Conservation (phyloP, 306 rosid species). For the Begonia peltatifolia region DNA sequence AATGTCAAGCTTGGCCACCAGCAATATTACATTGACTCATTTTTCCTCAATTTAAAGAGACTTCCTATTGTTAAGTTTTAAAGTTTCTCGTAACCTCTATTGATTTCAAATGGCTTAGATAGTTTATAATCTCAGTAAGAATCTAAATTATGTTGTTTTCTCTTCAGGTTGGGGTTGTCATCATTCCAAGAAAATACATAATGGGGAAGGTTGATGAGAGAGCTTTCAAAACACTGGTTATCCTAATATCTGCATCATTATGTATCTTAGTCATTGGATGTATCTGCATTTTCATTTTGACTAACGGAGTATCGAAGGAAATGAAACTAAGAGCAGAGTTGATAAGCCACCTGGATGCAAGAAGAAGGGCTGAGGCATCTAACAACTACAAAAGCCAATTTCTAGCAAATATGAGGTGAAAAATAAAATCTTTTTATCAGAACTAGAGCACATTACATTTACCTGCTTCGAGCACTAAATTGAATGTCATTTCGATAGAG, state of each 20-base stretch:
- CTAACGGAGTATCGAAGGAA: conserved; percentile 98
- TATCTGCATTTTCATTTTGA: conserved; percentile 79
- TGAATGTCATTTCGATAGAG: too few species aligned
- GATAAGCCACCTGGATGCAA: conserved; percentile 88
- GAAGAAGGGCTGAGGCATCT: conserved; percentile 97
- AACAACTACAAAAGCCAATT: conserved; percentile 96
- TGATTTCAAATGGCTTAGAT: too few species aligned
- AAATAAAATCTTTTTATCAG: not conserved
- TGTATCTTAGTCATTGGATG: conserved; percentile 88
- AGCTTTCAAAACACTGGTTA: conserved; percentile 84
- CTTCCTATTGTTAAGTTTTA: conserved; percentile 71
- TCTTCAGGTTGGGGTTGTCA: conserved; percentile 93
- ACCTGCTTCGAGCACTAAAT: too few species aligned
- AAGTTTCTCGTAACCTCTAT: not conserved
- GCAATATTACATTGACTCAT: conserved; percentile 81
- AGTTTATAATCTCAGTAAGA: not conserved
- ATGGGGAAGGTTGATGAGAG: conserved; percentile 98
- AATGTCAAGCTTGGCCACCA: conserved; percentile 56
- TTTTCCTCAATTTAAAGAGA: conserved; percentile 76
- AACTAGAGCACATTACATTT: too few species aligned
- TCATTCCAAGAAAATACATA: conserved; percentile 83
- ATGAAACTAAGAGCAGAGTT: conserved; percentile 94
- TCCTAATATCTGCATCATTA: conserved; percentile 80
- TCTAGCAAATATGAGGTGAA: conserved; percentile 95
- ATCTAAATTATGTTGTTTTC: conserved; percentile 9